phyloP scores from a whole-genome alignment of 208 protist species.

The Acanthamoeba royreba region DNA sequence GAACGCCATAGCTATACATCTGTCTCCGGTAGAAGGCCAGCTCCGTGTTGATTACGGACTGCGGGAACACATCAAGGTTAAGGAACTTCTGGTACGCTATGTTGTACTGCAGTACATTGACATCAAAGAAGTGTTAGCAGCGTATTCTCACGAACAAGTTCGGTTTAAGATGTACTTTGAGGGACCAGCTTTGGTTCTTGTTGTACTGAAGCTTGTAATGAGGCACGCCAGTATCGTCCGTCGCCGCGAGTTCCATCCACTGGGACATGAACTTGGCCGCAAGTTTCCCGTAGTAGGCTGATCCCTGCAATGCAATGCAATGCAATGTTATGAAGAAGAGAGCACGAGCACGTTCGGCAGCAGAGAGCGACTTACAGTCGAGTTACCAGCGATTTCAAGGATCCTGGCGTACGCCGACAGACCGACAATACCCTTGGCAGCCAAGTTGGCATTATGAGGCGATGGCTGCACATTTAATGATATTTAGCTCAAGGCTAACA shows the following conservation, averaged over 20 bases:
- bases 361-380: too few species aligned
- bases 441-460: slow-evolving; percentile 63
- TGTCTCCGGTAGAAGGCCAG: slow-evolving; percentile 50
- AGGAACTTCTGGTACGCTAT: slow-evolving; percentile 39
- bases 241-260: slow-evolving; percentile 40
- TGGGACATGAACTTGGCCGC: slow-evolving; percentile 12
- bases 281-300: not conserved
- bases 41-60: slow-evolving; percentile 19
- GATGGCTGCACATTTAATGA: slow-evolving; percentile 23
- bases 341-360: too few species aligned
- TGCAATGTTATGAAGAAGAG: too few species aligned
- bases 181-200: slow-evolving; percentile 35
- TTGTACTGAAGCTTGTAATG: slow-evolving; percentile 60
- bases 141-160: too few species aligned
- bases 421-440: slow-evolving; percentile 60
- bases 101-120: slow-evolving; percentile 48
- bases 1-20: slow-evolving; percentile 58
- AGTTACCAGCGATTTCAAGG: not conserved
- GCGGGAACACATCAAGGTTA: slow-evolving; percentile 2
- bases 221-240: not conserved
- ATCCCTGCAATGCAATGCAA: not conserved
- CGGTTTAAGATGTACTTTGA: slow-evolving; percentile 21
- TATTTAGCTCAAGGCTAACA: too few species aligned
- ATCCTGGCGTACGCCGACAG: slow-evolving; percentile 45
- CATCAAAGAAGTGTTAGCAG: too few species aligned